Base-by-base conservation (phyloP, 2,329 filamentous ascomycete genomes). In the Paecilomyces niveus region DNA sequence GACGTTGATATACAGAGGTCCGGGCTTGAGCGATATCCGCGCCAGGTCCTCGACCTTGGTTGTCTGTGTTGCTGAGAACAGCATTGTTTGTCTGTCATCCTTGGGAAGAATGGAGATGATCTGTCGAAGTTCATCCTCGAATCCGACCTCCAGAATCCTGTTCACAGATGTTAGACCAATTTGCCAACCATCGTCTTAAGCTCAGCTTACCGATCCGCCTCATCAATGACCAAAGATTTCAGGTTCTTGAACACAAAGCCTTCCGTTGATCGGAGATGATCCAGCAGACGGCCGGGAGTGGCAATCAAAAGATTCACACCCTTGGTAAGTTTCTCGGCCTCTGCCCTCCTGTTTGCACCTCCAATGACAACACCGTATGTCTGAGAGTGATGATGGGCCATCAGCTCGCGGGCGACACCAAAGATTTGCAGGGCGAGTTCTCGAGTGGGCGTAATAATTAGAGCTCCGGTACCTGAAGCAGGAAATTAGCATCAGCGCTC, bases 11-110 rank as follows among this genome's bases (percentile, higher is more conserved):
- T 97, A 97, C 11, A 99, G 80, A 1, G 94, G 94, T 2, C 93
- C 92, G 0, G 91, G 88, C 35, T 92, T 86, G 54, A 99, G 82
- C 3, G 94, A 99, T 71, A 99, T 96, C 63, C 94, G 84, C 1
- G 94, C 94, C 57, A 99, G 82, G 75, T 99, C 94, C 76, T 97
- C 93, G 65, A 99, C 94, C 78, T 99, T 97, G 58, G 93, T 97
- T 2, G 94, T 99, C 76, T 97, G 94, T 3, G 94, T 99, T 13
- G 94, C 94, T 13, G 92, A 97, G 81, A 99, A 99, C n/a, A 99
- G 84, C 88, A 96, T 94, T 0, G 92, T 97, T 76, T 97, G 93
- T 60, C 94, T 82, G 64, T 92, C 86, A 59, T 95, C 87, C 65
- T 88, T 89, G 53, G 92, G 90, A 18, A 97, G 79, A 57, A 97